Evolutionary conservation across 768 basidiomycete genomes (phyloP).

Genomic region (Botryobasidium botryosum): DNA sequence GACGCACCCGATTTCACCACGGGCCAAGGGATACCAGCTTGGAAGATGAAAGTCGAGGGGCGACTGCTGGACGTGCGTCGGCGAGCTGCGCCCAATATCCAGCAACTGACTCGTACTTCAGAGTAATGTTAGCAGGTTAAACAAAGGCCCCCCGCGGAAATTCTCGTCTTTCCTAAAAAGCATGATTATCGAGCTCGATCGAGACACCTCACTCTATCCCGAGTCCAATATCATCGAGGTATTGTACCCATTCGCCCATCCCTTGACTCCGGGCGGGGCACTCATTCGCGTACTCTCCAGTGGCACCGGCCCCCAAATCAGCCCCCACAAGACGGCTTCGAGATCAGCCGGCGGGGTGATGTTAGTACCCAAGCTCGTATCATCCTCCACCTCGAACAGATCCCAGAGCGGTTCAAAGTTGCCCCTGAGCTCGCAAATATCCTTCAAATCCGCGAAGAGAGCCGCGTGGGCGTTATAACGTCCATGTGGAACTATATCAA

Average conservation of each 20-base stretch:
- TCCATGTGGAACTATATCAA: conserved; percentile 90
- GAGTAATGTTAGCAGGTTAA: conserved; percentile 28
- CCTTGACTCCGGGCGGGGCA: too few relatives aligned
- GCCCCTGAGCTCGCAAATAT: conserved; percentile 47
- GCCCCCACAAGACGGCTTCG: conserved; percentile 70
- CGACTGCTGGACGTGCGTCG: conserved; percentile 39
- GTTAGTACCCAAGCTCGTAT: conserved; percentile 58
- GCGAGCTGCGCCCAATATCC: background rate
- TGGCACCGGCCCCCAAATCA: conserved; percentile 21
- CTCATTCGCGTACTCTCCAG: too few relatives aligned
- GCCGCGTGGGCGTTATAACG: conserved; percentile 61
- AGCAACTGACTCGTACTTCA: conserved; percentile 4
- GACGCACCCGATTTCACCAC: conserved; percentile 49
- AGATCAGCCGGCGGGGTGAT: conserved; percentile 67
- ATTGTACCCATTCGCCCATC: too few relatives aligned
- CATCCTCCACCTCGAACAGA: conserved; percentile 74
- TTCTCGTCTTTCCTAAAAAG: conserved; percentile 76
- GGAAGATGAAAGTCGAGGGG: conserved; percentile 78
- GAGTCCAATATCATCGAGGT: conserved; percentile 89
- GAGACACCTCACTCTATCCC: conserved; percentile 61
- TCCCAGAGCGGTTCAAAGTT: conserved; percentile 73
- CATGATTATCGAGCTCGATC: conserved; percentile 74
- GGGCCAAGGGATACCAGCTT: conserved; percentile 78
- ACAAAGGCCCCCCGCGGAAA: conserved; percentile 47
- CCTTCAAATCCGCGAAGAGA: conserved; percentile 72